Percentiles rank a stretch among this genome's conserved stretches.
Evolutionary conservation across 1,139 yeast species (phyloP).

Genomic region (Geotrichum europaeum): DNA sequence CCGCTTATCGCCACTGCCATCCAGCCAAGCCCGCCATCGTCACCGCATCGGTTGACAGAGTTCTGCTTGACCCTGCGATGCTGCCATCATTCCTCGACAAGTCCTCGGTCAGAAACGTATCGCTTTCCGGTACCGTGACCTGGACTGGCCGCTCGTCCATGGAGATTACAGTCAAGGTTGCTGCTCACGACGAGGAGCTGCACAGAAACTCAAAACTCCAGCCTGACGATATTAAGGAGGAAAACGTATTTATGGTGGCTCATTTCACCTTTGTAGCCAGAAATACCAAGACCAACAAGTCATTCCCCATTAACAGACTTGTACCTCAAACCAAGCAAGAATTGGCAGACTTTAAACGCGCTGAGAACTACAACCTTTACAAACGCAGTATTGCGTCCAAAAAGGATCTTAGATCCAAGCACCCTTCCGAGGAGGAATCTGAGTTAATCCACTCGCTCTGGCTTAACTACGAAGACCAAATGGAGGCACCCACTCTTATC

Average conservation of each 20-base stretch:
- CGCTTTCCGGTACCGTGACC: not conserved
- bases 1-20: conserved; percentile 76
- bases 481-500: not conserved
- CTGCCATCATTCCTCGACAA: not conserved
- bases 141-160: conserved; percentile 5
- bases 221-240: not conserved
- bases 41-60: conserved; percentile 1
- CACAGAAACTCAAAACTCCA: not conserved
- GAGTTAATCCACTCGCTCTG: not conserved
- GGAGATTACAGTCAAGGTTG: conserved; percentile 2
- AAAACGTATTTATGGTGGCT: not conserved
- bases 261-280: conserved; percentile 3
- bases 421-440: not conserved
- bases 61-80: not conserved
- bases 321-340: not conserved
- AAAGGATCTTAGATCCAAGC: not conserved
- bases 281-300: not conserved
- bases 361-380: not conserved
- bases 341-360: not conserved
- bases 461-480: not conserved
- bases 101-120: not conserved
- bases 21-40: conserved; percentile 77
- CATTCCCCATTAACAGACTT: not conserved
- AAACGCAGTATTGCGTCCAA: not conserved
- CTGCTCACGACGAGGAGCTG: not conserved